These are phyloP conservation scores for Penicillium paneum DNA, from an alignment of 2,329 filamentous ascomycete genomes.

Conservation along the genomic window DNA sequence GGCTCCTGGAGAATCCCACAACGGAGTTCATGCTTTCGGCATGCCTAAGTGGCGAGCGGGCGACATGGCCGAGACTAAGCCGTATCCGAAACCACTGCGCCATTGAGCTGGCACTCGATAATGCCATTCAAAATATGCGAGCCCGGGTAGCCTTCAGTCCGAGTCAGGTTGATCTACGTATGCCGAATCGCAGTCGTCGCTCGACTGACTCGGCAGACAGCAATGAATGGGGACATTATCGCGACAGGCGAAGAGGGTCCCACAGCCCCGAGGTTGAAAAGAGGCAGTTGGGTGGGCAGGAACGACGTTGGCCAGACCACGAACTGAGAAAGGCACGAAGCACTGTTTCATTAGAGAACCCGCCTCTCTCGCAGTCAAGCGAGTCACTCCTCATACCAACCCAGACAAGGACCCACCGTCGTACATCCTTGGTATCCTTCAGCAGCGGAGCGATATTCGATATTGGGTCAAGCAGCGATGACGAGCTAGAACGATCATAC, in stretches of 20 bases:
- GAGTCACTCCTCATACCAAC: conserved; percentile 8
- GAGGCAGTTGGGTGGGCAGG: conserved; percentile 13
- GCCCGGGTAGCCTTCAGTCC: conserved; percentile 38
- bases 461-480: conserved; percentile 21
- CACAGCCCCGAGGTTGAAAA: conserved; percentile 32
- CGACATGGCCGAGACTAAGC: conserved; percentile 87
- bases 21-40: conserved; percentile 80
- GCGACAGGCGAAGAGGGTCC: conserved; percentile 28
- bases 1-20: conserved; percentile 78
- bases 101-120: conserved; percentile 73
- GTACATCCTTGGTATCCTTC: conserved; percentile 20
- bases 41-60: conserved; percentile 73
- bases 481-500: conserved; percentile 11
- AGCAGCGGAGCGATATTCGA: conserved; percentile 12
- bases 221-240: conserved; percentile 21
- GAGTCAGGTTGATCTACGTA: conserved; percentile 22
- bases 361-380: conserved; percentile 4
- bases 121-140: conserved; percentile 41
- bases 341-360: conserved; percentile 21
- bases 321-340: conserved; percentile 22
- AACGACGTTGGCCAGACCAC: conserved; percentile 1
- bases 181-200: conserved; percentile 15
- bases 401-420: conserved; percentile 10
- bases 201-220: conserved; percentile 24
- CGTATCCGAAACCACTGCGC: conserved; percentile 83